Evolutionary conservation across 2,329 filamentous ascomycete species (phyloP), one percentile per base, ranked within the genome.

Genomic region (Aspergillus pseudoterreus): DNA sequence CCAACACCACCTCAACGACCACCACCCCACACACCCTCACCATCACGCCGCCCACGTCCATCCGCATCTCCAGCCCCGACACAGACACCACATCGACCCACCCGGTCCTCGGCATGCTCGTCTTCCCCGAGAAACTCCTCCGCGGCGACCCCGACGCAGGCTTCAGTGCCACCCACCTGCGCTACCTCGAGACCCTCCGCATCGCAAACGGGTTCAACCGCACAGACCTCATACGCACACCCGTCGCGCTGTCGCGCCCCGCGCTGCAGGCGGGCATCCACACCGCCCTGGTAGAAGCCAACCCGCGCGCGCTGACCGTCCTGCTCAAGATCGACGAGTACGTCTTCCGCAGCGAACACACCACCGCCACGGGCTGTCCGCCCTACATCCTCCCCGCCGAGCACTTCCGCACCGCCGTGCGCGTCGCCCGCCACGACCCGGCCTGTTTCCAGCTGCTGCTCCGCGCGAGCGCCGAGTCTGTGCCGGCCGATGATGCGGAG

Each of bases 321-420:
- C 61, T 77, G 5, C 62, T 75, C 15, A 72, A 72, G 46, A 57
- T 75, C 6, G 70, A 72, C 46, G 67, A 71, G 52, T 66, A 60
- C 38, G 49, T 57, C 17, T 55, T 58, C 45, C 63, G 65, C 41
- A 47, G 49, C 41, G 43, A 56, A 11, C 36, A 53, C 11, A 43
- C 50, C 21, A 6, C 17, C 8, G 22, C 54, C n/a, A 19, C 6
- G 15, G 14, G 24, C 11, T 5, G 4, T 1, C 12, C 22, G 2
- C 57, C 54, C 1, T 72, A 71, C 45, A 55, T 45, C 1, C 54
- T 73, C 2, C 67, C 70, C 1, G 35, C 62, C 0, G 64, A 70
- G 6, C 67, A 72, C 46, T 74, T 71, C 47, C 47, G 65, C 14
- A 62, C 63, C 1, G 70, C 66, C 4, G 60, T 65, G 1, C 61